Percentiles rank a stretch among this genome's conserved stretches.
These are phyloP conservation scores for Volvox africanus DNA, from an alignment of 139 green algal genomes.

Conservation along the genomic window DNA sequence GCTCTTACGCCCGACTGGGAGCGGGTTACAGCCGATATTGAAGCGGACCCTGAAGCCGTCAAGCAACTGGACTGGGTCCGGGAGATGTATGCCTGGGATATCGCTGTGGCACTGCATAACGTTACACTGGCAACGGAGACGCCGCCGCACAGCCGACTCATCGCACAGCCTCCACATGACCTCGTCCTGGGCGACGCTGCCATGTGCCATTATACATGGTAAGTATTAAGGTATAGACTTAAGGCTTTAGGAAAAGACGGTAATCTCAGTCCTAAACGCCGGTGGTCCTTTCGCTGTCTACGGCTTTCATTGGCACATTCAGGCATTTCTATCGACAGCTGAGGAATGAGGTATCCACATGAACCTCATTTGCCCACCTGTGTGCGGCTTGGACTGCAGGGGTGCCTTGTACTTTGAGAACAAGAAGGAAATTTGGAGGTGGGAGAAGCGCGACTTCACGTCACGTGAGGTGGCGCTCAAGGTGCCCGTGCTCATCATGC, in stretches of 20 bases:
- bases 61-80: constrained; percentile 83
- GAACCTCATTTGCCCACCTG: background rate
- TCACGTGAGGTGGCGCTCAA: constrained; percentile 48
- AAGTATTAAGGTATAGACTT: constrained; percentile 9
- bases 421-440: constrained; percentile 51
- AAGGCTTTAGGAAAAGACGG: too few relatives aligned
- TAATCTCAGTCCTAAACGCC: too few relatives aligned
- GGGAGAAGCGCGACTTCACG: constrained; percentile 61
- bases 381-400: background rate
- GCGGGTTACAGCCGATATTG: constrained; percentile 80
- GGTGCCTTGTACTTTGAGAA: constrained; percentile 25
- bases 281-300: too few relatives aligned
- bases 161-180: constrained; percentile 78
- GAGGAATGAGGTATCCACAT: too few relatives aligned
- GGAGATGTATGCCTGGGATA: constrained; percentile 93
- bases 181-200: constrained; percentile 70
- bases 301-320: too few relatives aligned
- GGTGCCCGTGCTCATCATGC: constrained; percentile 62
- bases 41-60: constrained; percentile 81
- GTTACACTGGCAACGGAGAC: constrained; percentile 59
- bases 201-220: constrained; percentile 95
- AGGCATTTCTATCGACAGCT: too few relatives aligned
- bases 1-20: constrained; percentile 85
- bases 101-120: constrained; percentile 61
- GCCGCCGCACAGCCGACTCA: constrained; percentile 71